Percentiles rank a stretch among this genome's conserved stretches.
Conservation (phyloP, 768 basidiomycete species). For the Suillus tomentosus region DNA sequence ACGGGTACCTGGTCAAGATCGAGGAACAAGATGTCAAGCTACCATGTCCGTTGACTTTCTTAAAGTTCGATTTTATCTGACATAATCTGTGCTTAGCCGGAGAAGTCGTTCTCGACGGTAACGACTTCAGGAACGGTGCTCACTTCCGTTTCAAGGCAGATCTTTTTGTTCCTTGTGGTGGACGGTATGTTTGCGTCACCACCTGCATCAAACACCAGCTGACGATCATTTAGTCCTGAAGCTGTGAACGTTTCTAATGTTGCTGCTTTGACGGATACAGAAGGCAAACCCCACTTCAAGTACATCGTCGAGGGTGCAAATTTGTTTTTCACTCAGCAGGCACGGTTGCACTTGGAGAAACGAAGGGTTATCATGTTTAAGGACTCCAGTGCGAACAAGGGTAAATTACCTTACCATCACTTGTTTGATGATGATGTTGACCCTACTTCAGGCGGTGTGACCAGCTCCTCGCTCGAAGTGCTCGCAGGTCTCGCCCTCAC, state of each 20-base stretch:
- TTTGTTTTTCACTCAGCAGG: constrained; percentile 95
- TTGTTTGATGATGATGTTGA: constrained; percentile 5
- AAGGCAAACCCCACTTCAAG: constrained; percentile 98
- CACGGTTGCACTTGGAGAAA: constrained; percentile 91
- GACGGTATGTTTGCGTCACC: constrained; percentile 51
- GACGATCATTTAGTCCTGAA: constrained; percentile 58
- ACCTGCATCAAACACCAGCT: not conserved
- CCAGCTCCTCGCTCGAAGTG: constrained; percentile 94
- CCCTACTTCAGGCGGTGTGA: constrained; percentile 75
- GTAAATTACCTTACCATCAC: constrained; percentile 33
- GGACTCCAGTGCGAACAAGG: constrained; percentile 95
- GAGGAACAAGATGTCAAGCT: constrained; percentile 92
- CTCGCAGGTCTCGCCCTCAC: constrained; percentile 93
- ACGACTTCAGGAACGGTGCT: constrained; percentile 94
- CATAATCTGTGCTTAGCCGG: constrained; percentile 57
- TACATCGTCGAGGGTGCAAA: constrained; percentile 97
- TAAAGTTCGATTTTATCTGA: not conserved
- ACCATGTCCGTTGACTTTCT: constrained; percentile 67
- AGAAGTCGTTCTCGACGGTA: constrained; percentile 90
- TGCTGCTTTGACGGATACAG: constrained; percentile 80
- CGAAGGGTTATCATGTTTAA: constrained; percentile 92
- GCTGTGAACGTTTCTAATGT: constrained; percentile 98
- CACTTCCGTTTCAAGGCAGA: constrained; percentile 98
- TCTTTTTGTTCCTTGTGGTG: constrained; percentile 96
- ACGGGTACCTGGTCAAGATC: constrained; percentile 90